Evolutionary conservation across 495 filamentous ascomycete species (phyloP), one percentile per base, ranked within the genome.

Genomic region (Hyaloscypha finlandica): DNA sequence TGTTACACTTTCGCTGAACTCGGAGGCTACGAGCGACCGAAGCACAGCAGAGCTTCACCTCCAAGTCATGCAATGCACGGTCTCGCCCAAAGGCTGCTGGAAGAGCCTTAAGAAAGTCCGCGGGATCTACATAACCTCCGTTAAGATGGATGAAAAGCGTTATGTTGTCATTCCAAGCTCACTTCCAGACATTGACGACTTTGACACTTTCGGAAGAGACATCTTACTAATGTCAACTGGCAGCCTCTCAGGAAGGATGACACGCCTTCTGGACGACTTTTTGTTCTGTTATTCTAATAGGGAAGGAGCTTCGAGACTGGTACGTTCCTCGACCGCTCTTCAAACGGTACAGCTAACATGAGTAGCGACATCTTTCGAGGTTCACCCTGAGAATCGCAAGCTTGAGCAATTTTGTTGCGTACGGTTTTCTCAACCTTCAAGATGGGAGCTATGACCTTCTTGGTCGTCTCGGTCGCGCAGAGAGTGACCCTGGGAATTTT

Each of bases 391-490:
- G 42, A 3, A 42, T 64, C 30, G 62, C 62, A 29, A 31, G 30
- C 19, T 52, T 64, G 8, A 56, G 20, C 31, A 29, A 35, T 19
- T 29, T 64, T 19, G 62, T 57, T 8, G 30, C 30, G n/a, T 64
- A 64, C 35, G 62, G 62, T 2, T 56, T 39, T 19, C 29, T 64
- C 48, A 39, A 64, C 32, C 52, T 64, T 16, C 16, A 51, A 19
- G 62, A 64, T n/a, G 62, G 62, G 4, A 35, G 29, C 32, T 64
- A 56, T 25, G 62, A 64, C 25, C 48, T 64, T 4, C 52, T 64
- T 5, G 42, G 16, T 4, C 42, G 42, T 4, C 22, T 22, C 51
- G 51, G 19, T n/a, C 30, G 2, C 31, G 30, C 33, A 37, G 25
- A 16, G 9, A 19, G 16, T 19, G 29, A 56, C 9, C 19, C 48